phyloP scores from a whole-genome alignment of 2,329 filamentous ascomycete genomes.

The Volutella citrinella region DNA sequence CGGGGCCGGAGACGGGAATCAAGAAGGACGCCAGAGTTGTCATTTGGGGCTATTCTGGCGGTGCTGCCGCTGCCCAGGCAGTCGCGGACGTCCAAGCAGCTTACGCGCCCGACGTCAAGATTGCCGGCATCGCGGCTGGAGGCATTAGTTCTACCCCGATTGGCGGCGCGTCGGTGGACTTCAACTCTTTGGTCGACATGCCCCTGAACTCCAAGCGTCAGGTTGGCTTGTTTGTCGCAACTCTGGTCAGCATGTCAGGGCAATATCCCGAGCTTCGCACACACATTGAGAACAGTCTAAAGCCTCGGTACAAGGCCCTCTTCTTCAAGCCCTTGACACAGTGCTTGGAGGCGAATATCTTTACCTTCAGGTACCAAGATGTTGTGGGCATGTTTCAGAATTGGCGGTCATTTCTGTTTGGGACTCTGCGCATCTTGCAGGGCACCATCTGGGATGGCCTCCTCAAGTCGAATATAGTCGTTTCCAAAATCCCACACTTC shows the following conservation, averaged over 20 bases:
- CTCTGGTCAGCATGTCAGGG: conserved; percentile 19
- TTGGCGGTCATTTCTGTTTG: too few relatives aligned
- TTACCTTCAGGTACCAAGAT: conserved; percentile 31
- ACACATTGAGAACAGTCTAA: conserved; percentile 15
- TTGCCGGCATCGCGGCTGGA: conserved; percentile 24
- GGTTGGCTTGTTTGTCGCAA: conserved; percentile 19
- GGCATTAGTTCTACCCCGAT: conserved; percentile 20
- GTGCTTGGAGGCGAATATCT: conserved; percentile 22
- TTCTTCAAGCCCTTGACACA: conserved; percentile 25
- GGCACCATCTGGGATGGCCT: conserved; percentile 20
- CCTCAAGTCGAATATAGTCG: conserved; percentile 21
- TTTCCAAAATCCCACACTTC: conserved; percentile 46
- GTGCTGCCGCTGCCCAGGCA: conserved; percentile 18
- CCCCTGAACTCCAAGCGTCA: conserved; percentile 12
- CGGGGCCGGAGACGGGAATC: conserved; percentile 26
- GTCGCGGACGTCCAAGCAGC: conserved; percentile 23
- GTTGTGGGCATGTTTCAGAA: conserved; percentile 40
- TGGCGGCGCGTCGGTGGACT: conserved; percentile 10
- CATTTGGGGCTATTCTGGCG: conserved; percentile 40
- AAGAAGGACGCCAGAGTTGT: conserved; percentile 31
- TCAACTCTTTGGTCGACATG: too few relatives aligned
- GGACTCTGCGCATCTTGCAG: too few relatives aligned
- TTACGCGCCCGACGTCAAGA: conserved; percentile 23
- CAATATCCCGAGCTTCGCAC: conserved; percentile 18
- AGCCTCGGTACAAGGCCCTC: conserved; percentile 22